phyloP scores from a whole-genome alignment of 2,329 filamentous ascomycete species.

The Aspergillus novoparasiticus region DNA sequence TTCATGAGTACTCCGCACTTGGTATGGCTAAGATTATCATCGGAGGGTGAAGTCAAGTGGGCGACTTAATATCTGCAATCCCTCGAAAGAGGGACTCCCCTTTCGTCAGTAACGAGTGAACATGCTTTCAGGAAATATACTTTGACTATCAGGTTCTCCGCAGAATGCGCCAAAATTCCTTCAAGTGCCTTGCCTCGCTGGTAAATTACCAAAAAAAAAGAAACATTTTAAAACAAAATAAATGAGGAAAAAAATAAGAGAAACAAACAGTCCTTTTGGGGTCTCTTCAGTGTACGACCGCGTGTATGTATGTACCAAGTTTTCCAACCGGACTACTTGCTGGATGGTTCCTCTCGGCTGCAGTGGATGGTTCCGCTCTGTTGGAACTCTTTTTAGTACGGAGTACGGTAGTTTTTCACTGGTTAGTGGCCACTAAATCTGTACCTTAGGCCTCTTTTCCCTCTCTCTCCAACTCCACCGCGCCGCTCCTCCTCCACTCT shows the following conservation, averaged over 20 bases:
- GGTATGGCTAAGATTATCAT: background rate
- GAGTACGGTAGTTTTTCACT: slow-evolving; percentile 11
- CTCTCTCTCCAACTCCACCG: slow-evolving; percentile 1
- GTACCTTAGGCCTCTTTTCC: background rate
- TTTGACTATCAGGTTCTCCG: background rate
- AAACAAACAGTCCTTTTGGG: background rate
- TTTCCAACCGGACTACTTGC: background rate
- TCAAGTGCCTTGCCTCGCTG: background rate
- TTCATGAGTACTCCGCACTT: slow-evolving; percentile 1
- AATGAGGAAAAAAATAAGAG: background rate
- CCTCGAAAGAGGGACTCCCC: background rate
- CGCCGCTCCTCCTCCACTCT: background rate
- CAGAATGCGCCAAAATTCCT: background rate
- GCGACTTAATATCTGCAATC: background rate
- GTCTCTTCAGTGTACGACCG: background rate
- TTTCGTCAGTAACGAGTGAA: background rate
- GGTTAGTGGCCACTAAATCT: slow-evolving; percentile 8
- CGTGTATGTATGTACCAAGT: background rate
- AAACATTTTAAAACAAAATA: background rate
- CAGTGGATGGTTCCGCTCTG: slow-evolving; percentile 21
- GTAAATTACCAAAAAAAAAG: background rate
- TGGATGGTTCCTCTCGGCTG: slow-evolving; percentile 8
- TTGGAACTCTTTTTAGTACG: slow-evolving; percentile 19
- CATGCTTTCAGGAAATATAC: background rate
- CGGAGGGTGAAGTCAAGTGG: background rate